These are phyloP conservation scores for Neonectria neomacrospora DNA, from an alignment of 2,329 filamentous ascomycete species.

Conservation along the genomic window DNA sequence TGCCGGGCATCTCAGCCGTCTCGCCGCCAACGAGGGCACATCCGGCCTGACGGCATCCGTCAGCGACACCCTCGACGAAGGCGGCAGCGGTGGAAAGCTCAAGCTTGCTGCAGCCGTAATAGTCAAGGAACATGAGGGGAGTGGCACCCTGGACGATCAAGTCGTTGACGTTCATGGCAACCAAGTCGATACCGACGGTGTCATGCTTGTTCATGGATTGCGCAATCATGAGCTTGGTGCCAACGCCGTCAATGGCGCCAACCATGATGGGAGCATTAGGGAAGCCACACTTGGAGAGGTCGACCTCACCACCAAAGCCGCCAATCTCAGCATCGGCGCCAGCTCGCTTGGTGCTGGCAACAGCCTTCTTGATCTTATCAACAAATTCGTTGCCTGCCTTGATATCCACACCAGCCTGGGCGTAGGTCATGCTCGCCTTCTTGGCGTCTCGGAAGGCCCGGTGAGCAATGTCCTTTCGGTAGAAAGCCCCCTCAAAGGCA, in stretches of 20 bases:
- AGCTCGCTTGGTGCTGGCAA: constrained; percentile 84
- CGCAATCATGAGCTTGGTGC: constrained; percentile 58
- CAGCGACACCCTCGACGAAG: constrained; percentile 92
- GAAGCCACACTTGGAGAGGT: constrained; percentile 77
- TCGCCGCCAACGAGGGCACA: constrained; percentile 97
- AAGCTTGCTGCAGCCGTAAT: constrained; percentile 93
- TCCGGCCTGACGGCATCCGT: constrained; percentile 84
- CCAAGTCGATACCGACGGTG: constrained; percentile 95
- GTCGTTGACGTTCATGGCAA: constrained; percentile 99
- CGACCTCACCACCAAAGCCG: constrained; percentile 81
- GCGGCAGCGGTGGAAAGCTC: constrained; percentile 79
- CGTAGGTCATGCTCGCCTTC: constrained; percentile 81
- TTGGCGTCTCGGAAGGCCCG: constrained; percentile 68
- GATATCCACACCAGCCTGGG: constrained; percentile 91
- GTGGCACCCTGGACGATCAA: constrained; percentile 95
- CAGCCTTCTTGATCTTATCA: constrained; percentile 87
- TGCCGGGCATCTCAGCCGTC: constrained; percentile 97
- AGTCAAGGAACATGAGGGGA: constrained; percentile 96
- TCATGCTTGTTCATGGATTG: constrained; percentile 90
- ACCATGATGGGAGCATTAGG: constrained; percentile 81
- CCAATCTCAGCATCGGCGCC: constrained; percentile 95
- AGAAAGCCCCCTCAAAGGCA: constrained; percentile 90
- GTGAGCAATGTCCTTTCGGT: constrained; percentile 90
- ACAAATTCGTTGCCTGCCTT: constrained; percentile 95
- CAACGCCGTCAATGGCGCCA: constrained; percentile 87